A percentile compares a stretch with the other conserved stretches of the same genome.
Conservation (phyloP, 306 rosid genomes). For the Cucurbita ficifolia region DNA sequence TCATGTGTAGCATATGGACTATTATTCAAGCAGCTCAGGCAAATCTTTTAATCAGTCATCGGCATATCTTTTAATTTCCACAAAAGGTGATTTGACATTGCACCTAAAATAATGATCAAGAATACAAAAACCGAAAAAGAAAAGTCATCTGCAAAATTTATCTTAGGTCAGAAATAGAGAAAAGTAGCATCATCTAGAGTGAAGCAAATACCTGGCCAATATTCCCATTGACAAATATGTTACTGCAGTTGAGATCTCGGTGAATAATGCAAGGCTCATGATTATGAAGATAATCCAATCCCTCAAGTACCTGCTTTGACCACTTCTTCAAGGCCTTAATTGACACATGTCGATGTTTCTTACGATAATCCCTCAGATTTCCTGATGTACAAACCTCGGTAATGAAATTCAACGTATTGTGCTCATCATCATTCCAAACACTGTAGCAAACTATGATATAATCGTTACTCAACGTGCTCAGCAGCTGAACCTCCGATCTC, state of each 20-base stretch:
- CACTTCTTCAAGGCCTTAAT: constrained; percentile 84
- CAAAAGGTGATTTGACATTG: background rate
- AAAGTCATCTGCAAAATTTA: background rate
- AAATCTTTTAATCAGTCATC: background rate
- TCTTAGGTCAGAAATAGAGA: background rate
- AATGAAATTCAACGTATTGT: constrained; percentile 49
- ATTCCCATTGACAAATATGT: constrained; percentile 81
- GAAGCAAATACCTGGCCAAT: constrained; percentile 49
- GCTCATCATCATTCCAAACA: constrained; percentile 64
- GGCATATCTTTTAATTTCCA: background rate
- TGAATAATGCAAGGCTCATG: constrained; percentile 90
- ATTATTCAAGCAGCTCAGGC: background rate
- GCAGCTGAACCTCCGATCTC: constrained; percentile 57
- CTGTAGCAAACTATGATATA: constrained; percentile 64
- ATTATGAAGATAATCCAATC: constrained; percentile 77
- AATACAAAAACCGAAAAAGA: background rate
- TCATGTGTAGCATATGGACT: background rate
- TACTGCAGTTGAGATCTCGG: constrained; percentile 91
- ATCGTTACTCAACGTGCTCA: constrained; percentile 46
- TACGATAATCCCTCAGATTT: constrained; percentile 71
- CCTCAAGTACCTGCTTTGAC: constrained; percentile 83
- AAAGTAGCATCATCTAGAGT: background rate
- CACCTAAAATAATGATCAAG: background rate
- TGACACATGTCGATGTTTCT: constrained; percentile 75
- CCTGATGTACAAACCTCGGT: constrained; percentile 86